Evolutionary conservation across 495 filamentous ascomycete species (phyloP).

Genomic region (Tetracladium marchalianum): DNA sequence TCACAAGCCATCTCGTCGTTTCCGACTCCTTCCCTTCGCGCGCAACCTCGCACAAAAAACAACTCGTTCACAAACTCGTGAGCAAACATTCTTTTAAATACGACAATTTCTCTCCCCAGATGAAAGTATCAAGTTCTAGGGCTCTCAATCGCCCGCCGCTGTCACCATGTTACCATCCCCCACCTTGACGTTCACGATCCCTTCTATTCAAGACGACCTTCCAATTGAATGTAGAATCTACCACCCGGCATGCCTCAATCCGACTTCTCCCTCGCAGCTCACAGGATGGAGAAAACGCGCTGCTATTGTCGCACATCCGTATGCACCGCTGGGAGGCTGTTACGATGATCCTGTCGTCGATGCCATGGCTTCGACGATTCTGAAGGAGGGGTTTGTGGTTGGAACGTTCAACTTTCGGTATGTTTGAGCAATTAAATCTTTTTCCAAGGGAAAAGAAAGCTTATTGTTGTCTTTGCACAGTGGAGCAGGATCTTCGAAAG

Average conservation of each 20-base stretch:
- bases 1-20: too few species aligned
- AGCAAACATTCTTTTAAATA: too few species aligned
- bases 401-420: constrained; percentile 92
- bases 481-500: constrained; percentile 66
- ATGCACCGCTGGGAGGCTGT: constrained; percentile 76
- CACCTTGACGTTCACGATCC: constrained; percentile 64
- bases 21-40: too few species aligned
- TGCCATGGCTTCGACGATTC: constrained; percentile 48
- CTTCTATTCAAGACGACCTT: constrained; percentile 70
- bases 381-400: constrained; percentile 62
- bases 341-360: constrained; percentile 75
- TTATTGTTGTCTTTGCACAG: constrained; percentile 32
- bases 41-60: too few species aligned
- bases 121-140: constrained; percentile 3
- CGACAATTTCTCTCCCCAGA: background rate
- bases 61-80: too few species aligned
- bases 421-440: background rate
- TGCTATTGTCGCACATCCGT: constrained; percentile 84
- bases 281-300: constrained; percentile 40
- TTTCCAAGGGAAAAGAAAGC: background rate
- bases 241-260: constrained; percentile 43
- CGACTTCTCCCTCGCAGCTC: constrained; percentile 17
- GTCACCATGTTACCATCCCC: constrained; percentile 37
- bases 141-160: background rate
- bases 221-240: constrained; percentile 74